Base-by-base conservation (phyloP, 2,329 filamentous ascomycete species). In the Clonostachys chloroleuca region DNA sequence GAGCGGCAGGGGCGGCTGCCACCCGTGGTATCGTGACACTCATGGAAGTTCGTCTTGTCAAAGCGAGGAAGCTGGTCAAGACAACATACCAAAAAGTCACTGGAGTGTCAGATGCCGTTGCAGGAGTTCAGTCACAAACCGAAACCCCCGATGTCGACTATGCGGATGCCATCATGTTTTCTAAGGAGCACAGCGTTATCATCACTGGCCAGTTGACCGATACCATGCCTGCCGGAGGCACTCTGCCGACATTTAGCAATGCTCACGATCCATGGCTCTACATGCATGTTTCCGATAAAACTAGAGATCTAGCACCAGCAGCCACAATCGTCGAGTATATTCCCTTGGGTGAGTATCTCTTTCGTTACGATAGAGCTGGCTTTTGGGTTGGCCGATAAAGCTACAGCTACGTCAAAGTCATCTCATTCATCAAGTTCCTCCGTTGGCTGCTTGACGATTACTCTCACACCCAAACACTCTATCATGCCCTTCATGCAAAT, bases 301-400 rank as follows among this genome's bases (percentile, higher is more conserved):
- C 57, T 0, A 30, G 43, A 1, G 12, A 20, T 10, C 12, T 51
- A 7, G 14, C 44, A 16, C 37, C 42, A 0, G 49, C 30, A 0
- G 52, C 36, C 4, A 40, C 34, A 2, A 55, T 49, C 2, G 61
- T 71, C 5, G 79, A 86, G 48, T 77, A 77, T 47, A 73, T 87
- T 2, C 83, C 83, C 0, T 54, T 87, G 1, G 66, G 67, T 3
- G 84, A 87, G 56, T 87, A 87, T 61, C 75, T 87, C 49, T 88
- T 88, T 63, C 78, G 84, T 13, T 87, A 86, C 64, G 83, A 87
- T 59, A 76, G 84, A 34, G 84, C 83, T 42, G 82, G 77, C 4
- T 87, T 87, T 65, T 88, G 84, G 84, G 78, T 79, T 5, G 84
- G 78, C 10, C 67, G 66, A 20, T 78, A 81, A 48, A 78, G 81